Evolutionary conservation across 2,329 filamentous ascomycete species (phyloP), one percentile per base, ranked within the genome.

Genomic region (Colletotrichum musicola): DNA sequence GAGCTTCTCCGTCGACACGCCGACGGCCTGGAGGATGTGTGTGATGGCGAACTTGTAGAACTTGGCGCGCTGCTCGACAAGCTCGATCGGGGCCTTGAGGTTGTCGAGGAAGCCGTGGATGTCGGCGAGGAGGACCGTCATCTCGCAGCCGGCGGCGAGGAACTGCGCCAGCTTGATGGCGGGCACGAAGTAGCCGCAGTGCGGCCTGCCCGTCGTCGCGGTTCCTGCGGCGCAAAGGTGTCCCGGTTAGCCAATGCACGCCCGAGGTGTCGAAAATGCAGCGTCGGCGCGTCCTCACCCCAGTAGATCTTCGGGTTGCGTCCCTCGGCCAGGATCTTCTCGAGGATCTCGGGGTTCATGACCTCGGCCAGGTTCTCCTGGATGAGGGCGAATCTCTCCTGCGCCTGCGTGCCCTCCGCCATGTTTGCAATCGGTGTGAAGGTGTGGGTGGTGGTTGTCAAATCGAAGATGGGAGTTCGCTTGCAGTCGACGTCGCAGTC

Each of bases 111-210:
- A 94, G 73, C 89, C 93, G 79, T 92, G 90, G 51, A 93, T 87
- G 72, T 93, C 89, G 79, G 89, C 91, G 68, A 96, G 89, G 42
- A 97, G 89, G 68, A 97, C 87, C 64, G 89, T 93, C 68, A 97
- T 89, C 68, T 94, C 88, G 82, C 94, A 97, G 44, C 92, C 94
- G 35, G 95, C 94, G 42, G 89, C 87, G 40, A 98, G 89, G 75
- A 97, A 90, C 78, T 98, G 92, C 46, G 94, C 94, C 71, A 98
- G 92, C 81, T 98, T 98, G 77, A 97, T 89, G 74, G 92, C 91
- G 6, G 94, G 91, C 10, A 96, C 92, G 71, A 97, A 93, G 86
- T 97, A 97, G 73, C 93, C 95, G 78, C 90, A 93, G 80, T 98
- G 95, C 62, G 94, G 94, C 69, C 91, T 87, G n/a, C 94, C 94